Percentiles rank a stretch among this genome's conserved stretches.
These are phyloP conservation scores for Cucurbita ficifolia DNA, from an alignment of 306 rosid genomes.

Conservation along the genomic window DNA sequence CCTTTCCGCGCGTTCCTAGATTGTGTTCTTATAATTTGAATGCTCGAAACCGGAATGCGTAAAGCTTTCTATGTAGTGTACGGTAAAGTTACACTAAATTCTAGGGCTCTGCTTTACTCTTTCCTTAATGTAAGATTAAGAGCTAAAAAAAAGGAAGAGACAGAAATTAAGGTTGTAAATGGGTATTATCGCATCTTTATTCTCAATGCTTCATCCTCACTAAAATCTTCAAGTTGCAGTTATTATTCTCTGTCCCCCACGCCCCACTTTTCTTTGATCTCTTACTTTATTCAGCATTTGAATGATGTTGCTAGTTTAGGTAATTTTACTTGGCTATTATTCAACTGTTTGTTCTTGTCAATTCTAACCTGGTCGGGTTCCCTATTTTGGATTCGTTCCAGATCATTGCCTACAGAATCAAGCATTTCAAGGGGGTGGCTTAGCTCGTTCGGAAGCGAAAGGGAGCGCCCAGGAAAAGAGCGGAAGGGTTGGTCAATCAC, in stretches of 20 bases:
- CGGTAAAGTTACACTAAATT: not conserved
- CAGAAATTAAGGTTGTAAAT: not conserved
- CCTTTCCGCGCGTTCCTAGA: not conserved
- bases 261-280: too few relatives aligned
- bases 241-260: not conserved
- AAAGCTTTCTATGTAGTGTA: slow-evolving; percentile 2
- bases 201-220: not conserved
- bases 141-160: not conserved
- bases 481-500: slow-evolving; percentile 66
- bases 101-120: slow-evolving; percentile 13
- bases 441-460: slow-evolving; percentile 57
- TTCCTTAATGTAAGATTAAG: not conserved
- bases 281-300: not conserved
- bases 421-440: slow-evolving; percentile 40
- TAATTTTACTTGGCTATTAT: not conserved
- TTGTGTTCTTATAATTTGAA: not conserved
- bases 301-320: not conserved
- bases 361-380: not conserved
- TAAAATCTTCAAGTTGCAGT: not conserved
- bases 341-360: not conserved
- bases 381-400: not conserved
- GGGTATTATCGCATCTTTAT: not conserved
- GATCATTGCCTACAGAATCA: slow-evolving; percentile 37
- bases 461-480: slow-evolving; percentile 55
- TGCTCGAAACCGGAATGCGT: not conserved